phyloP scores from a whole-genome alignment of 139 green algal species.

The Nannochloris sp. region DNA sequence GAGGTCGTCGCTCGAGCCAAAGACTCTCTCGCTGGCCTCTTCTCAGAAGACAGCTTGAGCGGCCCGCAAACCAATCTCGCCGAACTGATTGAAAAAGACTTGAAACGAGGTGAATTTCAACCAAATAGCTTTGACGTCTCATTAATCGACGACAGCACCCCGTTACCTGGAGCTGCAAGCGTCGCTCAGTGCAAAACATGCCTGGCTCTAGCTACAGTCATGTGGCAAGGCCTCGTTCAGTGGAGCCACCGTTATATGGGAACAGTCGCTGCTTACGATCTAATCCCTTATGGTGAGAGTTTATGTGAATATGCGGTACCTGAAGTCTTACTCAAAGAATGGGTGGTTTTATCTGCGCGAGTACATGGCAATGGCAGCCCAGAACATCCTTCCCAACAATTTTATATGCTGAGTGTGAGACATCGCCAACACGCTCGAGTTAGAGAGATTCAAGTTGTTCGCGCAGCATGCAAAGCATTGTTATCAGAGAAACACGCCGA shows the following conservation, averaged over 20 bases:
- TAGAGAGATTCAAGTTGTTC: neutral
- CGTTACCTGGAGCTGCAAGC: neutral
- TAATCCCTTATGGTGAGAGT: neutral
- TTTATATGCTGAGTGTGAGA: neutral
- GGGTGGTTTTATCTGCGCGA: neutral
- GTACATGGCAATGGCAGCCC: neutral
- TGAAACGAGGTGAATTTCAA: neutral
- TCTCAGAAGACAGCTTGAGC: neutral
- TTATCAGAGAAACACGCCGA: neutral
- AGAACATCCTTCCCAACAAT: neutral
- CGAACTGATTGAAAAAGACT: neutral
- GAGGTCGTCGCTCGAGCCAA: neutral
- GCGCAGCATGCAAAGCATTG: neutral
- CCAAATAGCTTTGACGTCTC: neutral
- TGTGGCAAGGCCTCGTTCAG: neutral
- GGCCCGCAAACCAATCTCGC: neutral
- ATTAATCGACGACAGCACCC: neutral
- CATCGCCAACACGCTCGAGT: neutral
- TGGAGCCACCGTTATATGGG: neutral
- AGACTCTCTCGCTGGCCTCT: neutral
- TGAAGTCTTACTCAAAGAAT: neutral
- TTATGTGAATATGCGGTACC: constrained; percentile 3
- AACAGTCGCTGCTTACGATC: neutral
- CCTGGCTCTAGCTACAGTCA: neutral
- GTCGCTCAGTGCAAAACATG: neutral